These are phyloP conservation scores for Pouteria glomerata DNA, from an alignment of 148 eudicot species.

Conservation along the genomic window DNA sequence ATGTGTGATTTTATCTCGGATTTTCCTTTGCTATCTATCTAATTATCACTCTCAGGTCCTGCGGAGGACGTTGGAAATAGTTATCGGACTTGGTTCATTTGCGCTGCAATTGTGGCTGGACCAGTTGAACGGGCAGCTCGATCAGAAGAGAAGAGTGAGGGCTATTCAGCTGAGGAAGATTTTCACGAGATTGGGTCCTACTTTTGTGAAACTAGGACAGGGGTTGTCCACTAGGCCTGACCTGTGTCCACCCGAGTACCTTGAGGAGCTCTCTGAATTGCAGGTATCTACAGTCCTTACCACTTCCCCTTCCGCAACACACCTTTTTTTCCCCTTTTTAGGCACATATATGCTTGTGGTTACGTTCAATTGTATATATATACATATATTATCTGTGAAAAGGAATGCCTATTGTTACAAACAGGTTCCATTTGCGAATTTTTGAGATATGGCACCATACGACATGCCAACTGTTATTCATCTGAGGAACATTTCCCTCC, in stretches of 20 bases:
- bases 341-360: too few relatives aligned
- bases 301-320: not conserved
- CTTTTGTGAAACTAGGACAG: slow-evolving; percentile 96
- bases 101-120: slow-evolving; percentile 74
- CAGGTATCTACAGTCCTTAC: slow-evolving; percentile 45
- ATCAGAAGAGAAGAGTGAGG: slow-evolving; percentile 55
- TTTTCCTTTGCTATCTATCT: not conserved
- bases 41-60: slow-evolving; percentile 31
- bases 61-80: slow-evolving; percentile 64
- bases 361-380: too few relatives aligned
- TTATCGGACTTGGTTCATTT: slow-evolving; percentile 71
- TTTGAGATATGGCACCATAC: too few relatives aligned
- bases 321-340: too few relatives aligned
- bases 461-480: too few relatives aligned
- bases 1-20: not conserved
- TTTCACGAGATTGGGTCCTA: slow-evolving; percentile 84
- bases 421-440: too few relatives aligned
- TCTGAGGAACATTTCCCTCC: too few relatives aligned
- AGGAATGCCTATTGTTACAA: too few relatives aligned
- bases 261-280: slow-evolving; percentile 89
- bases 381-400: too few relatives aligned
- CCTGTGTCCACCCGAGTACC: slow-evolving; percentile 85
- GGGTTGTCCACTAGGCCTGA: slow-evolving; percentile 98
- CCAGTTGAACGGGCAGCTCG: slow-evolving; percentile 52
- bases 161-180: slow-evolving; percentile 61